phyloP scores from a whole-genome alignment of 805 yeast genomes.

The Debaryomyces tyrocola region DNA sequence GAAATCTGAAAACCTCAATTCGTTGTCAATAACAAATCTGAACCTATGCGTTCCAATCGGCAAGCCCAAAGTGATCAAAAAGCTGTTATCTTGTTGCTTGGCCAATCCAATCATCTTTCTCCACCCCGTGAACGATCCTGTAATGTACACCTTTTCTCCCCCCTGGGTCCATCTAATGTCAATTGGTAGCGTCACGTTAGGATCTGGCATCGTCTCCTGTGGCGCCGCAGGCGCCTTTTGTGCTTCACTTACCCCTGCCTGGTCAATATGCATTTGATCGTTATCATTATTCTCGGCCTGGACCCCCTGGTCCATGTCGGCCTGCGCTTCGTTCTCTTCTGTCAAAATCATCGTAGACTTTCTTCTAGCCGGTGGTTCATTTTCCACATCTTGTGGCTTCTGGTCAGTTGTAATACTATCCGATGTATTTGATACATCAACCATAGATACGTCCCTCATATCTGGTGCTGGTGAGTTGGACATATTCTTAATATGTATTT shows the following conservation, averaged over 20 bases:
- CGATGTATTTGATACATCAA: constrained; percentile 39
- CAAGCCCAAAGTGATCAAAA: constrained; percentile 68
- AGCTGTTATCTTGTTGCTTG: constrained; percentile 52
- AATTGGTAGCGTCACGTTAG: constrained; percentile 45
- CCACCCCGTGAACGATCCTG: constrained; percentile 98
- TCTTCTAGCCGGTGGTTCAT: constrained; percentile 44
- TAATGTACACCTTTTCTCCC: constrained; percentile 92
- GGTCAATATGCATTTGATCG: constrained; percentile 20
- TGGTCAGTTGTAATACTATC: neutral
- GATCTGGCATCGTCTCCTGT: constrained; percentile 16
- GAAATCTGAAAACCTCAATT: constrained; percentile 80
- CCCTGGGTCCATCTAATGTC: constrained; percentile 94
- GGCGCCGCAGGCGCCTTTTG: neutral
- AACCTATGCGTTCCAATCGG: constrained; percentile 93
- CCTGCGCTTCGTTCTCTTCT: constrained; percentile 54
- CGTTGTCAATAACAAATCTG: constrained; percentile 92
- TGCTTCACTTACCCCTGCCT: neutral
- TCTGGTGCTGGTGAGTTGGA: constrained; percentile 6
- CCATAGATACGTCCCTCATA: constrained; percentile 42
- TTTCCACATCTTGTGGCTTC: constrained; percentile 1
- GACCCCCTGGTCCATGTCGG: constrained; percentile 10
- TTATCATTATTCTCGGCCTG: constrained; percentile 1
- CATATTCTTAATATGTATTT: constrained; percentile 1
- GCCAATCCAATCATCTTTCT: constrained; percentile 91
- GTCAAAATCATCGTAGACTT: constrained; percentile 72